phyloP scores from a whole-genome alignment of 2,329 filamentous ascomycete genomes.

The Fusarium liriodendri region DNA sequence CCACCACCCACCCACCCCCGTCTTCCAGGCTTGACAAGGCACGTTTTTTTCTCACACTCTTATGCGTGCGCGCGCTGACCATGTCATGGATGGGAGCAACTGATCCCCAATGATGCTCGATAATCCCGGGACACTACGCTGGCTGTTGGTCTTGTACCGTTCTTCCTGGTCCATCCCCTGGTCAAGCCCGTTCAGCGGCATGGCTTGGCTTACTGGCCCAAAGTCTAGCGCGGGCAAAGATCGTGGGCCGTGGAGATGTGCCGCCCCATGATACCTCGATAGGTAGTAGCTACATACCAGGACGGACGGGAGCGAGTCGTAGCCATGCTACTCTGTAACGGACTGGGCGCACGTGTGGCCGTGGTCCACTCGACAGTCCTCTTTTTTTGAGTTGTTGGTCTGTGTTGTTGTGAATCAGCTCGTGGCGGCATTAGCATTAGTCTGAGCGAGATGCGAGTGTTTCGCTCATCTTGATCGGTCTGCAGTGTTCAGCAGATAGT shows the following conservation, averaged over 20 bases:
- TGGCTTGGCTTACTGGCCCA: constrained; percentile 30
- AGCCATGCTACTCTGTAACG: constrained; percentile 24
- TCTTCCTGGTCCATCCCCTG: constrained; percentile 20
- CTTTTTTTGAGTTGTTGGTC: constrained; percentile 21
- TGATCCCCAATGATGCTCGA: constrained; percentile 18
- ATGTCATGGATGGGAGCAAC: constrained; percentile 14
- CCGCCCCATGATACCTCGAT: constrained; percentile 3
- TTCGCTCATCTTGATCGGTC: constrained; percentile 22
- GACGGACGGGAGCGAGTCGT: constrained; percentile 12
- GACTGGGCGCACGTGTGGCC: constrained; percentile 16
- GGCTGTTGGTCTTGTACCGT: constrained; percentile 21
- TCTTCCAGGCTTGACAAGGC: constrained; percentile 4
- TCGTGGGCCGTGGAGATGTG: constrained; percentile 29
- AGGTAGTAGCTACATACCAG: constrained; percentile 3
- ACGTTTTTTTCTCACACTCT: constrained; percentile 12
- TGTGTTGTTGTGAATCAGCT: constrained; percentile 14
- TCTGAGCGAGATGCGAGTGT: constrained; percentile 4
- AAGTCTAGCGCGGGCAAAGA: constrained; percentile 35
- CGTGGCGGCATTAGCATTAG: neutral
- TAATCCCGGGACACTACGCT: constrained; percentile 1
- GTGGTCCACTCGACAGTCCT: constrained; percentile 16
- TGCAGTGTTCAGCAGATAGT: constrained; percentile 15
- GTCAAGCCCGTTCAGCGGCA: constrained; percentile 30
- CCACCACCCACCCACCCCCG: constrained; percentile 25
- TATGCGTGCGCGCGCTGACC: constrained; percentile 6